These are phyloP conservation scores for Suillus sp. DNA, from an alignment of 768 basidiomycete genomes.

Conservation along the genomic window DNA sequence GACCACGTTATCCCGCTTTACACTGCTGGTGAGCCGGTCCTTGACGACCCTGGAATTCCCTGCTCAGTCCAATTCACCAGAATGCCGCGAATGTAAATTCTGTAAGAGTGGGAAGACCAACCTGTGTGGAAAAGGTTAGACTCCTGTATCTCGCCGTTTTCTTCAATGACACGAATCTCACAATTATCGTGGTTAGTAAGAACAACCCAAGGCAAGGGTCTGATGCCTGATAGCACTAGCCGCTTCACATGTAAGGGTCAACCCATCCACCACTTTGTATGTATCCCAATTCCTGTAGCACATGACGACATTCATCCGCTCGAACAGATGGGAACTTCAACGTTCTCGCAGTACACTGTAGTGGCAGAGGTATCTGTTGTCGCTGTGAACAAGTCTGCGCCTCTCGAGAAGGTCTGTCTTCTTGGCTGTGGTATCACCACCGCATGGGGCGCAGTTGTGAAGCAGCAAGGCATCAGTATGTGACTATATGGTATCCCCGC, in stretches of 20 bases:
- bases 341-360: conserved; percentile 99
- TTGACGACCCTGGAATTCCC: neutral
- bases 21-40: conserved; percentile 71
- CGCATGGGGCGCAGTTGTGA: conserved; percentile 95
- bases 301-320: neutral
- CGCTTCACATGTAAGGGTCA: conserved; percentile 92
- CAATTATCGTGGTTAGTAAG: conserved; percentile 57
- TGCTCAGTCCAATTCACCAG: conserved; percentile 38
- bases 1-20: conserved; percentile 98
- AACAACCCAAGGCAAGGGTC: conserved; percentile 87
- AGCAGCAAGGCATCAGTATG: conserved; percentile 85
- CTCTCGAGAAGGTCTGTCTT: conserved; percentile 95
- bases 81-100: conserved; percentile 97
- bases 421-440: conserved; percentile 97
- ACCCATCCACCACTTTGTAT: conserved; percentile 87
- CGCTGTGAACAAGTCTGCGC: conserved; percentile 80
- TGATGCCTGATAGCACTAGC: conserved; percentile 89
- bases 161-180: conserved; percentile 7
- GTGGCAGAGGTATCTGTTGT: conserved; percentile 98
- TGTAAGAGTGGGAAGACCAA: conserved; percentile 99
- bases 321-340: conserved; percentile 95
- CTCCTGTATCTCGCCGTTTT: neutral
- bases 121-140: conserved; percentile 87
- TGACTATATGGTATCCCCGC: conserved; percentile 15
- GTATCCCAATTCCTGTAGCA: conserved; percentile 31